A percentile compares a stretch with the other conserved stretches of the same genome.
These are phyloP conservation scores for Microstroma glucosiphilum DNA, from an alignment of 1,284 basidiomycete genomes.

Conservation along the genomic window DNA sequence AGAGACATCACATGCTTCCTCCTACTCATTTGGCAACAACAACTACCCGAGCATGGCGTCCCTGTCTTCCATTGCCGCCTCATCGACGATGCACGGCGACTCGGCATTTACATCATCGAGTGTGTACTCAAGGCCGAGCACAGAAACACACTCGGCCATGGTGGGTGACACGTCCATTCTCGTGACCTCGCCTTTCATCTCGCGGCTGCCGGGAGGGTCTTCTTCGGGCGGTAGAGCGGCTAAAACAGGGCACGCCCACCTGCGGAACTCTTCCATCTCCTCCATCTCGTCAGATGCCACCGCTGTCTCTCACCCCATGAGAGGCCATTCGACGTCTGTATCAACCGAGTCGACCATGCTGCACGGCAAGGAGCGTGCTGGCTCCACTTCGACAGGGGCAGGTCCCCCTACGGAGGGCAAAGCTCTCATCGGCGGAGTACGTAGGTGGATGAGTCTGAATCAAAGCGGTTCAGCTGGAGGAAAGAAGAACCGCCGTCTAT, in stretches of 20 bases:
- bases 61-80: neutral
- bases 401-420: conserved; percentile 9
- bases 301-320: conserved; percentile 11
- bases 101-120: too few species aligned
- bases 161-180: neutral
- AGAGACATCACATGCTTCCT: neutral
- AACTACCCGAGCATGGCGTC: neutral
- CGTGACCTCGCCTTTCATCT: conserved; percentile 3
- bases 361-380: neutral
- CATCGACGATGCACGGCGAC: too few species aligned
- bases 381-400: neutral
- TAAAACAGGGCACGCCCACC: neutral
- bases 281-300: neutral
- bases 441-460: conserved; percentile 40
- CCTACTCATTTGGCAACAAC: neutral
- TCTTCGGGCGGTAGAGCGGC: neutral
- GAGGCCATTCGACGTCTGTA: conserved; percentile 11
- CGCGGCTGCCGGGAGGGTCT: conserved; percentile 1
- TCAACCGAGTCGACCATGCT: conserved; percentile 2
- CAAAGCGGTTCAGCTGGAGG: conserved; percentile 1
- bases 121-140: too few species aligned
- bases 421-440: conserved; percentile 36
- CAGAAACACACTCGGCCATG: neutral
- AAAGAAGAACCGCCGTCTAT: neutral
- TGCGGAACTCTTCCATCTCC: conserved; percentile 1